A percentile compares a stretch with the other conserved stretches of the same genome.
Conservation (phyloP, 2,329 filamentous ascomycete genomes). For the Orbilia ellipsospora region DNA sequence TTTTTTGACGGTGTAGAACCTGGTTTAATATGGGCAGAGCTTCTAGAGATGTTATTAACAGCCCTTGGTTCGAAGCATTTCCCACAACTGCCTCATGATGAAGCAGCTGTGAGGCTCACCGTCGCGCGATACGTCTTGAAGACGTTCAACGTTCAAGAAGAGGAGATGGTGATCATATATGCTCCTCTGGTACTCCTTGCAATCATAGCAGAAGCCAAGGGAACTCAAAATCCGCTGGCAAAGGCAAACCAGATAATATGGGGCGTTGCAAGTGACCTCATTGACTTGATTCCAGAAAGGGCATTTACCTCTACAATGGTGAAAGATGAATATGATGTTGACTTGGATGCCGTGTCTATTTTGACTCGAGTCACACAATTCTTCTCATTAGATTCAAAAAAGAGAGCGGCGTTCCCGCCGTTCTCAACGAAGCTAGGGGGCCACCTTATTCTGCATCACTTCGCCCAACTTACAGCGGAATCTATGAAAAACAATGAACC, state of each 20-base stretch:
- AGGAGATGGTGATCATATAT: conserved; percentile 92
- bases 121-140: conserved; percentile 76
- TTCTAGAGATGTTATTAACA: conserved; percentile 73
- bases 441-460: conserved; percentile 43
- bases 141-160: conserved; percentile 93
- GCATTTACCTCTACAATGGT: conserved; percentile 66
- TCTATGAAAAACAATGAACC: conserved; percentile 45
- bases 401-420: conserved; percentile 39
- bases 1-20: conserved; percentile 99
- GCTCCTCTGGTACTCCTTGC: conserved; percentile 80
- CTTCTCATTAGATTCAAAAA: conserved; percentile 53
- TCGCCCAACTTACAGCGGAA: conserved; percentile 41
- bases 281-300: conserved; percentile 71
- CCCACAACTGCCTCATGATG: conserved; percentile 65
- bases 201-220: conserved; percentile 65
- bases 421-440: conserved; percentile 54
- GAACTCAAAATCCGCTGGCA: conserved; percentile 56
- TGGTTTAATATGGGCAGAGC: conserved; percentile 87
- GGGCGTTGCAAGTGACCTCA: conserved; percentile 67
- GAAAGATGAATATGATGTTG: conserved; percentile 42
- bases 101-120: conserved; percentile 65
- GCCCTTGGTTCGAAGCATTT: conserved; percentile 66
- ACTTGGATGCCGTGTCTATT: conserved; percentile 36
- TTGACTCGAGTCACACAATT: conserved; percentile 43
- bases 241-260: conserved; percentile 66